Evolutionary conservation across 495 filamentous ascomycete genomes (phyloP), one percentile per base, ranked within the genome.

Genomic region (Aspergillus mulundensis): DNA sequence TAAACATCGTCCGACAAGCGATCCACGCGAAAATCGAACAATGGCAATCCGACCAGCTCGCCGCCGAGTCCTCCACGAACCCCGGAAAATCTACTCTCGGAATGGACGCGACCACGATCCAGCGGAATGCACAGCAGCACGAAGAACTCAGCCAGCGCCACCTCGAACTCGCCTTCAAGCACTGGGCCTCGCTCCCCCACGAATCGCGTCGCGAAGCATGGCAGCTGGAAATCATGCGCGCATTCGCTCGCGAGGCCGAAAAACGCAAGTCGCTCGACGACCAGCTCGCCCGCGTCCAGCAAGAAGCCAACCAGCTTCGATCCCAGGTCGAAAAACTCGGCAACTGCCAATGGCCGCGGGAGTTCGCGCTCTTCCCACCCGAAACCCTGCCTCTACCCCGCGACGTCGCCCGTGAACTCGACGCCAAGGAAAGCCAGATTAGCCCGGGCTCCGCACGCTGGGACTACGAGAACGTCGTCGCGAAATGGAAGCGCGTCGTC

Each of bases 191-290:
- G 1, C 73, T 91, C 1, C 59, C 84, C 1, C 66, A 71, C 8
- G 76, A 81, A 16, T 72, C 83, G 38, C 79, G 80, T 32, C 75
- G 77, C 28, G 83, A 90, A 34, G 66, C 81, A 4, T 96, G 91
- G 91, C 82, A 78, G 28, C 72, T 93, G n/a, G 89, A 93, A 64
- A 77, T 90, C 38, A 84, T 85, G 1, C 83, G 90, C 36, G 82
- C 87, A 28, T 85, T 87, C 45, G 83, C 82, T 8, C 76, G 81
- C n/a, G 85, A 87, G 53, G 73, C 82, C 38, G 85, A 88, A 52
- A 81, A 84, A 59, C 77, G 84, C n/a, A 76, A 83, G 54, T 79
- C 81, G 15, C 59, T 84, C 1, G 83, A 87, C 54, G 76, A 81
- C 15, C 74, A 77, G 30, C 80, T 91, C 21, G 84, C 85, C 18